A percentile compares a stretch with the other conserved stretches of the same genome.
phyloP scores from a whole-genome alignment of 345 rosid genomes.

The Pistacia vera region DNA sequence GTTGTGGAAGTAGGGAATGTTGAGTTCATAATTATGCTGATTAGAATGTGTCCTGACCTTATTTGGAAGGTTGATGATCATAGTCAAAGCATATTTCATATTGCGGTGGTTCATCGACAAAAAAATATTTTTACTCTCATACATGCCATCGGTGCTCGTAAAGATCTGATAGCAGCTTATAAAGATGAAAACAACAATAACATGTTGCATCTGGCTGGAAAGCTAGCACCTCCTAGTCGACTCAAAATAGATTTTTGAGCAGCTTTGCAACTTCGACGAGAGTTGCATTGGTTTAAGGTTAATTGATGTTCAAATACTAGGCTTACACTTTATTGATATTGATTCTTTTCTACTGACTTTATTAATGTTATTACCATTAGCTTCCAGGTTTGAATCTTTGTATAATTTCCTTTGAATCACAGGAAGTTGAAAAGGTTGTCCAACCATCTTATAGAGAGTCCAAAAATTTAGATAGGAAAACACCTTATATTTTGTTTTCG shows the following conservation, averaged over 20 bases:
- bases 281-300: slow-evolving; percentile 51
- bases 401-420: not conserved
- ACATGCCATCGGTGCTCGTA: slow-evolving; percentile 28
- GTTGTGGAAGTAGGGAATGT: slow-evolving; percentile 44
- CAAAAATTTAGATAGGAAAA: slow-evolving; percentile 26
- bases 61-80: slow-evolving; percentile 38
- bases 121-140: slow-evolving; percentile 32
- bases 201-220: slow-evolving; percentile 42
- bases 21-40: slow-evolving; percentile 33
- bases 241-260: slow-evolving; percentile 43
- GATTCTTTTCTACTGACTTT: no score
- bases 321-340: not conserved
- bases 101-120: slow-evolving; percentile 38
- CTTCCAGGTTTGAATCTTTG: not conserved
- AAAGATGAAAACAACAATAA: slow-evolving; percentile 31
- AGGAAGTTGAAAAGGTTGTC: slow-evolving; percentile 40
- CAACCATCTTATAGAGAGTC: slow-evolving; percentile 31
- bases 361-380: no score
- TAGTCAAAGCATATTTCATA: slow-evolving; percentile 34
- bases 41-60: slow-evolving; percentile 30
- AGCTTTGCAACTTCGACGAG: slow-evolving; percentile 46
- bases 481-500: slow-evolving; percentile 25
- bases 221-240: slow-evolving; percentile 27
- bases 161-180: slow-evolving; percentile 30
- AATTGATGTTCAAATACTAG: not conserved